Conservation (phyloP, 257 asterid species). For the Fraxinus americana region DNA sequence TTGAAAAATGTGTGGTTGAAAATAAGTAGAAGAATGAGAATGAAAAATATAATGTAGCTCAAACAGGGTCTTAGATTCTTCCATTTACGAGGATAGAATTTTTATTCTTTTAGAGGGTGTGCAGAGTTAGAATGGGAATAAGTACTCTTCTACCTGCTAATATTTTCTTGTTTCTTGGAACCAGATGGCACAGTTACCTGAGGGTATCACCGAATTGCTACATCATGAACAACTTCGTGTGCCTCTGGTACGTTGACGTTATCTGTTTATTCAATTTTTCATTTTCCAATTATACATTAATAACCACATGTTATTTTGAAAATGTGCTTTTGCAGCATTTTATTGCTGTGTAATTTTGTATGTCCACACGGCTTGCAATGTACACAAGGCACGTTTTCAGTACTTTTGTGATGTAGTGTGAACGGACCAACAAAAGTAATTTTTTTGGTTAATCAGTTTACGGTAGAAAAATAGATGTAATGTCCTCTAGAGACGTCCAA, state of each 20-base stretch:
- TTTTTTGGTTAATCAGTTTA: too few relatives aligned
- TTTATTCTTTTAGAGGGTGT: background rate
- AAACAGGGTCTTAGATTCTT: background rate
- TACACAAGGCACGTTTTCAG: background rate
- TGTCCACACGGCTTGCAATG: background rate
- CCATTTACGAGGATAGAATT: background rate
- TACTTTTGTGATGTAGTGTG: background rate
- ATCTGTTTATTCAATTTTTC: background rate
- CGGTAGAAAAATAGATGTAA: too few relatives aligned
- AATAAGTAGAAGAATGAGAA: too few relatives aligned
- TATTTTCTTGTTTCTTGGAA: background rate
- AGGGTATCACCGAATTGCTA: slow-evolving; percentile 81
- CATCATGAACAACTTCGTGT: slow-evolving; percentile 66
- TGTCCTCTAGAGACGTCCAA: too few relatives aligned
- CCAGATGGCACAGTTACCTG: slow-evolving; percentile 92
- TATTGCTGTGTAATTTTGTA: background rate
- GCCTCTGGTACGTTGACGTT: slow-evolving; percentile 68
- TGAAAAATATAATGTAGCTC: too few relatives aligned
- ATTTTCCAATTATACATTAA: background rate
- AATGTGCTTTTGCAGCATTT: background rate
- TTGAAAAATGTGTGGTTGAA: too few relatives aligned
- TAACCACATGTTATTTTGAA: background rate
- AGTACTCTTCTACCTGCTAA: background rate
- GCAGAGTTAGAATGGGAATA: background rate
- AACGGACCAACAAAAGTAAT: too few relatives aligned